phyloP scores from a whole-genome alignment of 176 grass and related monocot species.

The Eragrostis curvula region DNA sequence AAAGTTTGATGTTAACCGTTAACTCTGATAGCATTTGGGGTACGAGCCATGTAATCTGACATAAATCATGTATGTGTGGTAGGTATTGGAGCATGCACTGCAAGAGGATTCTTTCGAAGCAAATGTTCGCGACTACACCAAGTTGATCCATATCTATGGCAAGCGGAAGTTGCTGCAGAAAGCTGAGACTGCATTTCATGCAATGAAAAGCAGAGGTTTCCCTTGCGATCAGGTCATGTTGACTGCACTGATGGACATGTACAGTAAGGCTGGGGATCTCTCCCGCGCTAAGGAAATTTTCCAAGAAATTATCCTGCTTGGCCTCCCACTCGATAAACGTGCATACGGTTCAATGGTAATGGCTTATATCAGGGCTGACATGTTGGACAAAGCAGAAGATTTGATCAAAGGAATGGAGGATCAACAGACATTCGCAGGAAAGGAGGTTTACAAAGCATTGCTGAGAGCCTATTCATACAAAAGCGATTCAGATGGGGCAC shows the following conservation, averaged over 20 bases:
- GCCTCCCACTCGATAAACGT: conserved; percentile 67
- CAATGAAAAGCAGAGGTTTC: conserved; percentile 77
- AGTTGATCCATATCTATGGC: conserved; percentile 70
- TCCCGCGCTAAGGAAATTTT: conserved; percentile 55
- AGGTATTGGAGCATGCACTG: conserved; percentile 75
- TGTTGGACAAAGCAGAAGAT: conserved; percentile 66
- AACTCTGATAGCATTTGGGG: not conserved
- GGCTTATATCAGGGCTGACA: conserved; percentile 82
- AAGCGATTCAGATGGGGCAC: conserved; percentile 68
- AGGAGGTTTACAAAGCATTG: conserved; percentile 89
- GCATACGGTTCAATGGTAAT: conserved; percentile 87
- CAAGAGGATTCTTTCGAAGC: conserved; percentile 77
- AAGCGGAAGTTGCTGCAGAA: conserved; percentile 73
- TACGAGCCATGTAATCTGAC: not conserved
- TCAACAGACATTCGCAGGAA: conserved; percentile 63
- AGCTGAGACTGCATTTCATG: conserved; percentile 65
- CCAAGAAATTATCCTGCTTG: conserved; percentile 68
- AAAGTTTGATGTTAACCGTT: not conserved
- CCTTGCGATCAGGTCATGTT: conserved; percentile 72
- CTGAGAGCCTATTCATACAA: conserved; percentile 77
- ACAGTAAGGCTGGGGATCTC: conserved; percentile 69
- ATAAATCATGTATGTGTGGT: not conserved
- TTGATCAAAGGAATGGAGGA: conserved; percentile 68
- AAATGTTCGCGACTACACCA: conserved; percentile 79
- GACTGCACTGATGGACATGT: conserved; percentile 65